Evolutionary conservation across 176 grass and related monocot species (phyloP).

Genomic region (Oryza punctata): DNA sequence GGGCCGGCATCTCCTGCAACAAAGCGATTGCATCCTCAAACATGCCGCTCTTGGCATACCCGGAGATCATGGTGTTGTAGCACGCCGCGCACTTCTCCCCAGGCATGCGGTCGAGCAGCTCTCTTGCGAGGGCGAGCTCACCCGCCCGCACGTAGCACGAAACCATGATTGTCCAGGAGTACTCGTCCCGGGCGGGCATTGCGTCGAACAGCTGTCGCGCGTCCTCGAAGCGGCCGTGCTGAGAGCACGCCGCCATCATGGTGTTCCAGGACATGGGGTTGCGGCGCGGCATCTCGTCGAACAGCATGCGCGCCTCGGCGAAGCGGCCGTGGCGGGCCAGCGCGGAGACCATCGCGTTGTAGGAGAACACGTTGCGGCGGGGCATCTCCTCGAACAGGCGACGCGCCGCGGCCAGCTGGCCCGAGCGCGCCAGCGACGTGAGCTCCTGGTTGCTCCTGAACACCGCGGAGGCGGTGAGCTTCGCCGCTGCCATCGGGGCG

Average conservation of each 20-base stretch:
- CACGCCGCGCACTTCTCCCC: constrained; percentile 46
- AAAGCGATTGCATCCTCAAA: constrained; percentile 45
- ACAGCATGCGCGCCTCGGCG: constrained; percentile 44
- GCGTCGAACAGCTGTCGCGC: constrained; percentile 48
- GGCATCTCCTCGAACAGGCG: constrained; percentile 59
- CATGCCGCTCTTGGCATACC: constrained; percentile 55
- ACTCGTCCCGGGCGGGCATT: constrained; percentile 50
- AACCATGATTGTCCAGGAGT: constrained; percentile 62
- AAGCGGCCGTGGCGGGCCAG: constrained; percentile 45
- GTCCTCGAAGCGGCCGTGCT: constrained; percentile 40
- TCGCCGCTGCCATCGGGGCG: constrained; percentile 15
- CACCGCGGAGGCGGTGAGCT: constrained; percentile 12
- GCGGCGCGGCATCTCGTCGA: constrained; percentile 48
- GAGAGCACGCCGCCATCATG: constrained; percentile 50
- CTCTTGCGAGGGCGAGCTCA: constrained; percentile 44
- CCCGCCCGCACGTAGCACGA: constrained; percentile 49
- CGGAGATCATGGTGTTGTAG: constrained; percentile 71
- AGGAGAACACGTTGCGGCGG: constrained; percentile 56
- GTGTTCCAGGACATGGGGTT: constrained; percentile 62
- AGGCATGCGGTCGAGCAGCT: constrained; percentile 49
- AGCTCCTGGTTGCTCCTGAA: constrained; percentile 61
- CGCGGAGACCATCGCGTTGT: constrained; percentile 63
- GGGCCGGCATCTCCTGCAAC: constrained; percentile 40
- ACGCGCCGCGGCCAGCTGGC: constrained; percentile 50
- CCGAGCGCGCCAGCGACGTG: constrained; percentile 46